phyloP scores from a whole-genome alignment of 192 early-diverging fungal species.

The Thoreauomyces humboldtii region DNA sequence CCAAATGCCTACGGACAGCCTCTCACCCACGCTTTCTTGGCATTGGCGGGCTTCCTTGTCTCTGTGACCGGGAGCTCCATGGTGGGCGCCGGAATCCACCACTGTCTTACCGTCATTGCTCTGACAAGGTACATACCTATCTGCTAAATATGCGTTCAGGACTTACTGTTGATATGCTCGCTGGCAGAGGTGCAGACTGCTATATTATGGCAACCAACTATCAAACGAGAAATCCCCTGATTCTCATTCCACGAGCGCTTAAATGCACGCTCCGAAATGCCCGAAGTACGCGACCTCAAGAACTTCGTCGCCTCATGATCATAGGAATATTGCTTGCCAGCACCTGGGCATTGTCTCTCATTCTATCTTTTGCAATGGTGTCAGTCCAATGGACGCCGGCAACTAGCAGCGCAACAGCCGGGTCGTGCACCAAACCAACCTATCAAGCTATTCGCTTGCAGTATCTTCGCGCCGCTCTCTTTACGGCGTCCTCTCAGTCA shows the following conservation, averaged over 20 bases:
- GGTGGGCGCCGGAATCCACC: constrained; percentile 2
- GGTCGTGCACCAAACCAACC: not conserved
- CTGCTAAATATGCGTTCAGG: too few species aligned
- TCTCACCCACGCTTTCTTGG: not conserved
- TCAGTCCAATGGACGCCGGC: not conserved
- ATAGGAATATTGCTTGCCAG: not conserved
- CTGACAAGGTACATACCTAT: too few species aligned
- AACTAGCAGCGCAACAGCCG: not conserved
- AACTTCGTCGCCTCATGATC: not conserved
- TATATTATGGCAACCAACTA: constrained; percentile 14
- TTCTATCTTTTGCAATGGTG: constrained; percentile 16
- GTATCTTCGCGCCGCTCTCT: not conserved
- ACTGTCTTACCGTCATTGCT: constrained; percentile 5
- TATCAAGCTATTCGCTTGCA: not conserved
- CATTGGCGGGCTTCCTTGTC: not conserved
- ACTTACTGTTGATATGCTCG: too few species aligned
- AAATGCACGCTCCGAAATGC: constrained; percentile 4
- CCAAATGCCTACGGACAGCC: not conserved
- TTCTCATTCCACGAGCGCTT: not conserved
- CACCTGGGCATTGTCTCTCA: not conserved
- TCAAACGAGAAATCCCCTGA: constrained; percentile 5
- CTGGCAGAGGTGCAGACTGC: too few species aligned
- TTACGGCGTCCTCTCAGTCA: not conserved
- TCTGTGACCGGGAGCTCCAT: too few species aligned
- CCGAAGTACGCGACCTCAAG: not conserved